Base-by-base conservation (phyloP, 192 early-diverging fungal genomes). In the Coemansia sp. region DNA sequence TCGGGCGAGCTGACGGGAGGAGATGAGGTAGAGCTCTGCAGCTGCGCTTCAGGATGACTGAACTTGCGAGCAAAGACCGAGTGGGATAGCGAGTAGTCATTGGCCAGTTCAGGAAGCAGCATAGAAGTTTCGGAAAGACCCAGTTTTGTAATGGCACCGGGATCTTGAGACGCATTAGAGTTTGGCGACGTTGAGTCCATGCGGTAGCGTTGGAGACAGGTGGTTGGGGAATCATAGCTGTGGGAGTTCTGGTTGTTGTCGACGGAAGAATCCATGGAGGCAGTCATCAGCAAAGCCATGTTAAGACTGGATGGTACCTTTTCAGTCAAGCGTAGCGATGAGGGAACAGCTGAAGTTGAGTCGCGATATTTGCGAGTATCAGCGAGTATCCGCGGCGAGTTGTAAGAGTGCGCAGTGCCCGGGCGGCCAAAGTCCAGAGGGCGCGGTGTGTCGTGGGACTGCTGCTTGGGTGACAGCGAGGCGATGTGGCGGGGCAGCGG, bases 51-150 rank as follows among this genome's bases (percentile, higher is more conserved):
- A 18, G 69, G 75, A 3, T 78, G 75, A 47, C 70, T 72, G 18
- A 72, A 67, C 58, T 78, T 78, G 66, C 75, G 75, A 3, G 25
- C 50, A 59, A 59, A 69, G n/a, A 18, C 38, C 24, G 49, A n/a
- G 40, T 58, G 37, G 46, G 8, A 31, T 12, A 25, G 38, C 14
- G 51, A 26, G 25, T 25, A 18, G 61, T 17, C 51, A 48, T 48
- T 15, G 7, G 46, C 46, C 17, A 48, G n/a, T 17, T 48, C 46
- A 48, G 46, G 46, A 20, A 48, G 7, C 18, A 48, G 2, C 46
- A 48, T 48, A 20, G n/a, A 18, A 2, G 46, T 21, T 17, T 47
- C 44, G 1, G 17, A 6, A 47, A 47, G 44, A 6, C 17, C 44
- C 15, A 47, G 44, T 2, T 47, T 47, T 47, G 44, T 6, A 12